Evolutionary conservation across 2,329 filamentous ascomycete genomes (phyloP).

Genomic region (Bipolaris sorokiniana): DNA sequence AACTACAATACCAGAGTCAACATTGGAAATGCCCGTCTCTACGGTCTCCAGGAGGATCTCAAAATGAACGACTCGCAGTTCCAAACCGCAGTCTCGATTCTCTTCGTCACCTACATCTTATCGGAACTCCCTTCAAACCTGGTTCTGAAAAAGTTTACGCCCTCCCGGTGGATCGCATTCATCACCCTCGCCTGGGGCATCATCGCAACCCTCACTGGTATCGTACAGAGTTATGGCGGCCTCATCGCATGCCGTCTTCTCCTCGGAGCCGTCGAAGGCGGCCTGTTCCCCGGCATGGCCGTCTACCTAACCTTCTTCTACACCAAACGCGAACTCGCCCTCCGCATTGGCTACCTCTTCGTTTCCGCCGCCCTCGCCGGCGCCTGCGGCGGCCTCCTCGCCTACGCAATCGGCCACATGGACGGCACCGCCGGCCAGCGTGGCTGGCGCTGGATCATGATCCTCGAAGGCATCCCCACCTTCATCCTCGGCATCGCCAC

Average conservation of each 20-base stretch:
- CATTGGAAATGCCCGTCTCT: constrained; percentile 72
- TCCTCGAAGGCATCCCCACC: constrained; percentile 63
- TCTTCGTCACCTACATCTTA: constrained; percentile 55
- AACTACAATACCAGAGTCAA: constrained; percentile 58
- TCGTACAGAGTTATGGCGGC: constrained; percentile 68
- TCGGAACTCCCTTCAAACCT: constrained; percentile 55
- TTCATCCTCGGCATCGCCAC: constrained; percentile 63
- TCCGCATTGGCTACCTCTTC: constrained; percentile 76
- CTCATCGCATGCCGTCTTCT: constrained; percentile 73
- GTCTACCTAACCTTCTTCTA: constrained; percentile 79
- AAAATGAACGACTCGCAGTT: constrained; percentile 69
- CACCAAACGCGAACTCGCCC: constrained; percentile 72
- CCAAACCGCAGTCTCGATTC: constrained; percentile 59
- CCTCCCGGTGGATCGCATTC: constrained; percentile 61
- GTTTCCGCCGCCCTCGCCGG: constrained; percentile 73
- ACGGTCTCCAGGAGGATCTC: constrained; percentile 68
- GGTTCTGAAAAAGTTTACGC: constrained; percentile 54
- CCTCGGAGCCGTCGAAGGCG: constrained; percentile 72
- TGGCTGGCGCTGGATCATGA: constrained; percentile 77
- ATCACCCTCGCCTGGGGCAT: constrained; percentile 65
- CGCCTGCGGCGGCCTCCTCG: constrained; percentile 73
- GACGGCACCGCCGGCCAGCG: constrained; percentile 67
- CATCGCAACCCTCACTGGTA: constrained; percentile 71
- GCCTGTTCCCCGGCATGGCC: constrained; percentile 71
- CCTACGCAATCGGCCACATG: constrained; percentile 76